phyloP scores from a whole-genome alignment of 2,329 filamentous ascomycete species.

The Aspergillus ochraceoroseus region DNA sequence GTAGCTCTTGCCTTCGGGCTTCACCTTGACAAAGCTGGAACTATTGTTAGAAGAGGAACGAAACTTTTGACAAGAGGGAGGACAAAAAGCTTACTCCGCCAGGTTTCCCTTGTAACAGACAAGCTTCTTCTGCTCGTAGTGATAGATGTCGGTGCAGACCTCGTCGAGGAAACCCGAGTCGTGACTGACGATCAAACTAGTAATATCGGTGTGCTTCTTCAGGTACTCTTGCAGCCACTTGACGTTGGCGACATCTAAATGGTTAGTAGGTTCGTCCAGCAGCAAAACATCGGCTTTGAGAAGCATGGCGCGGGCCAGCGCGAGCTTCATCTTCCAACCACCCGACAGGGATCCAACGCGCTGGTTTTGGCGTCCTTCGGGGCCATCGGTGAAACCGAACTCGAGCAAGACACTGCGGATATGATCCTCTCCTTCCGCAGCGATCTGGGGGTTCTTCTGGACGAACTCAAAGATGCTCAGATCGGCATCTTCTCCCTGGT shows the following conservation, averaged over 20 bases:
- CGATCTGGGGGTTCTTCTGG: conserved; percentile 79
- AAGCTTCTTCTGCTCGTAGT: conserved; percentile 98
- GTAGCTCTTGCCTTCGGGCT: conserved; percentile 94
- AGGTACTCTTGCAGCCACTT: conserved; percentile 95
- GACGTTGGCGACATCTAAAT: conserved; percentile 93
- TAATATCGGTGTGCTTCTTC: conserved; percentile 93
- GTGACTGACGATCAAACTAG: conserved; percentile 95
- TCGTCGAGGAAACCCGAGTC: conserved; percentile 96
- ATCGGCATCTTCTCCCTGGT: conserved; percentile 95
- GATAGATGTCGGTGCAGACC: conserved; percentile 97
- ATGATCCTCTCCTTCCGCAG: conserved; percentile 69
- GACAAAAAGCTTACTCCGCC: conserved; percentile 30
- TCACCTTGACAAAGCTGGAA: conserved; percentile 68
- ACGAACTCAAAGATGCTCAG: conserved; percentile 94
- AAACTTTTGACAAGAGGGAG: no score
- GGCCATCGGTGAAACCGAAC: conserved; percentile 88
- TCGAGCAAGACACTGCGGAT: conserved; percentile 80
- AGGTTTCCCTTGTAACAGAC: conserved; percentile 50
- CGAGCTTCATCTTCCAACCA: conserved; percentile 99
- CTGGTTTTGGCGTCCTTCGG: conserved; percentile 80
- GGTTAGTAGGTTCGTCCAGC: conserved; percentile 97
- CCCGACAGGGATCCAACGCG: conserved; percentile 92
- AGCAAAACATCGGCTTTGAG: conserved; percentile 94
- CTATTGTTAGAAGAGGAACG: neutral
- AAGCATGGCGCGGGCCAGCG: conserved; percentile 91